phyloP scores from a whole-genome alignment of 768 basidiomycete species.

The Symmetrospora coprosmae region DNA sequence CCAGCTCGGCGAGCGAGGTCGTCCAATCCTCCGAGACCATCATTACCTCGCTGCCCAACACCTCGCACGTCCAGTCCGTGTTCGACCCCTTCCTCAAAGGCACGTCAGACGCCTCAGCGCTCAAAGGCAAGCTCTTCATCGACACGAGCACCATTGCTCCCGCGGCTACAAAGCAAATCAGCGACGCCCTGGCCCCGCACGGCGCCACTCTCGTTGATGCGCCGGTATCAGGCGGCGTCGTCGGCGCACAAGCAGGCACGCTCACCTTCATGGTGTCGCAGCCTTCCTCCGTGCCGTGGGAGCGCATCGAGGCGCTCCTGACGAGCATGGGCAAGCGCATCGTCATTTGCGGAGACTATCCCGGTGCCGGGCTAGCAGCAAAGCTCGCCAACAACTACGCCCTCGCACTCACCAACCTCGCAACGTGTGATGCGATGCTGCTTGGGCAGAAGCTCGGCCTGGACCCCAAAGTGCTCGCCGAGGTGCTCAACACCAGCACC shows the following conservation, averaged over 20 bases:
- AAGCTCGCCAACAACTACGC: slow-evolving; percentile 73
- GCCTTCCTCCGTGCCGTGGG: slow-evolving; percentile 42
- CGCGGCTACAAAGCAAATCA: slow-evolving; percentile 5
- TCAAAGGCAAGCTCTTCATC: slow-evolving; percentile 9
- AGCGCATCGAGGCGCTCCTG: slow-evolving; percentile 47
- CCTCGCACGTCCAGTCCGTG: slow-evolving; percentile 10
- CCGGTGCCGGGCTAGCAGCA: slow-evolving; percentile 42
- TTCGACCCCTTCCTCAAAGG: slow-evolving; percentile 7
- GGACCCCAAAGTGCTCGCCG: slow-evolving; percentile 57
- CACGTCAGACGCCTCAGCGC: neutral
- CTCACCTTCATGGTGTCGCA: slow-evolving; percentile 78
- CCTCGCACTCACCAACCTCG: slow-evolving; percentile 17
- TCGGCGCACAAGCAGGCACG: slow-evolving; percentile 73
- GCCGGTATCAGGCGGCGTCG: slow-evolving; percentile 80
- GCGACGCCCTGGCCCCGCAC: neutral
- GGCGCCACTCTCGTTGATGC: slow-evolving; percentile 77
- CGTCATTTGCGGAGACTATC: slow-evolving; percentile 57
- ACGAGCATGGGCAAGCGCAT: slow-evolving; percentile 64
- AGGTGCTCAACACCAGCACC: slow-evolving; percentile 55
- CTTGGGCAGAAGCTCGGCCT: slow-evolving; percentile 69
- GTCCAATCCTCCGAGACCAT: neutral
- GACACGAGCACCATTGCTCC: slow-evolving; percentile 9
- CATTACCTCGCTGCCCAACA: slow-evolving; percentile 10
- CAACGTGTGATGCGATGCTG: slow-evolving; percentile 59
- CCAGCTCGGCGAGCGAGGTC: neutral